These are phyloP conservation scores for Aspergillus brasiliensis DNA, from an alignment of 2,329 filamentous ascomycete genomes.

Conservation along the genomic window DNA sequence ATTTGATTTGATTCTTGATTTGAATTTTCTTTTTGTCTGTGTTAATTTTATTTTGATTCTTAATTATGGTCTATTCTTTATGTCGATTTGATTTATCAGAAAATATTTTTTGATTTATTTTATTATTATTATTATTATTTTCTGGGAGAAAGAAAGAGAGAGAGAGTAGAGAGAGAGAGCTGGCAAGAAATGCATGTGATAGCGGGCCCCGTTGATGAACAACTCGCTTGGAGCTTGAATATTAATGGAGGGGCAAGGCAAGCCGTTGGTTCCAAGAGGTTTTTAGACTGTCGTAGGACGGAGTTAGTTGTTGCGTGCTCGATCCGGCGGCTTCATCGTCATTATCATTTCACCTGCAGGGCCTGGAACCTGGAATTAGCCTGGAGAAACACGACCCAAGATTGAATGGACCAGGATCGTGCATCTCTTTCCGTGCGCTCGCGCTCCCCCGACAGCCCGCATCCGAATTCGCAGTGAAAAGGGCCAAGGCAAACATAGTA, in stretches of 20 bases:
- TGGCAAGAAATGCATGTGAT: constrained; percentile 27
- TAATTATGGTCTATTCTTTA: not conserved
- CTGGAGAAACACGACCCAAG: constrained; percentile 3
- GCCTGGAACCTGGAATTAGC: constrained; percentile 3
- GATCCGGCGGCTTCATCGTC: not conserved
- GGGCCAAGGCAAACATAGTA: constrained; percentile 9
- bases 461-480: constrained; percentile 16
- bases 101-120: not conserved
- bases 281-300: constrained; percentile 7
- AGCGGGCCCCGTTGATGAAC: constrained; percentile 17
- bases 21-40: not conserved
- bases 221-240: not conserved
- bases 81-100: constrained; percentile 12
- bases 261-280: constrained; percentile 7
- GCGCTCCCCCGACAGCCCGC: constrained; percentile 12
- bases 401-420: constrained; percentile 4
- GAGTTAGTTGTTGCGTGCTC: not conserved
- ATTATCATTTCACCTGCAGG: constrained; percentile 3
- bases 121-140: constrained; percentile 2
- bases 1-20: not conserved
- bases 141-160: constrained; percentile 6
- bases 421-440: constrained; percentile 9
- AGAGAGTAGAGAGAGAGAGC: not conserved
- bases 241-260: constrained; percentile 7
- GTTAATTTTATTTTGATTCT: not conserved